Base-by-base conservation (phyloP, 257 asterid genomes). In the Striga asiatica region DNA sequence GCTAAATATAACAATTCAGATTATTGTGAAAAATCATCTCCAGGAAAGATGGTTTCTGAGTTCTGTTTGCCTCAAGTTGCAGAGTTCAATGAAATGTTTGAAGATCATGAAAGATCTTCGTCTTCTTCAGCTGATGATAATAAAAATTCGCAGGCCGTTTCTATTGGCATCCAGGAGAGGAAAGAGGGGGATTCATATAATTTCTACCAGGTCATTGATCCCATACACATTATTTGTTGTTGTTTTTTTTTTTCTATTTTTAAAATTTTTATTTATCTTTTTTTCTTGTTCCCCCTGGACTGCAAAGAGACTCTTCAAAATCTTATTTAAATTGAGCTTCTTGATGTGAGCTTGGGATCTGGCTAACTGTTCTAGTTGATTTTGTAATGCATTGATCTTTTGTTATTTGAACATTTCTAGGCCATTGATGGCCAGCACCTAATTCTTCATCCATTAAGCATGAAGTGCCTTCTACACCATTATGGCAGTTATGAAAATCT, bases 381-480 rank as follows among this genome's bases (percentile, higher is more conserved):
- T 12, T 17, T 17, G 32, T 37, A 18, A 8, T 42, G 47, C 52
- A 57, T 62, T 42, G n/a, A 12, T 49, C 23, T 34, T 56, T 18
- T 24, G 63, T 28, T 58, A 51, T 66, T 54, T 63, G 66, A 48
- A 24, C 41, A 50, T 64, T n/a, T 47, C 35, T 80, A 91, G 98
- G 94, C 85, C 24, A 62, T 71, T 66, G 98, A 91, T 45, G 98
- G 98, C 62, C 98, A 91, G 72, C 86, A 81, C 70, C 69, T 91
- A 62, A 75, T 91, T 68, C 81, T 91, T 65, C 94, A 84, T 68
- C 86, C 98, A 7, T 58, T 91, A 60, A 84, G 71, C 76, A 82
- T 91, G 98, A 91, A 77, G 77, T 91, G 98, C 65, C 89, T 91
- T 67, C 73, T 91, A 62, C 92, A 82, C 74, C 82, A 87, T 69